These are phyloP conservation scores for Prunus armeniaca DNA, from an alignment of 306 rosid species.

Conservation along the genomic window DNA sequence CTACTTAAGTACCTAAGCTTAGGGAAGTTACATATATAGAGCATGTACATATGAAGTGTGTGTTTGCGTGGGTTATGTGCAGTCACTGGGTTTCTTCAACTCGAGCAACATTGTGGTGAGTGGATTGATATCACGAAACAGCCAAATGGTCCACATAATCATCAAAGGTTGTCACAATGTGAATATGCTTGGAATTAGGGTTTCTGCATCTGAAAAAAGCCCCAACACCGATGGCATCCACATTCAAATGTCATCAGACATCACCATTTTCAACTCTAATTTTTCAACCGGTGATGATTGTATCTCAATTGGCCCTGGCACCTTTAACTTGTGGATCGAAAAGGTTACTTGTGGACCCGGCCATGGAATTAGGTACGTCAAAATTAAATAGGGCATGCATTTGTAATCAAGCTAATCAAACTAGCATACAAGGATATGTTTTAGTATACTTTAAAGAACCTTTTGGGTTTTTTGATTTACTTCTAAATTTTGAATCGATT, in stretches of 20 bases:
- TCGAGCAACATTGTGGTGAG: slow-evolving; percentile 36
- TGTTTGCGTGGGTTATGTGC: background rate
- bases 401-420: too few relatives aligned
- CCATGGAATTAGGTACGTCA: slow-evolving; percentile 56
- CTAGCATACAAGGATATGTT: too few relatives aligned
- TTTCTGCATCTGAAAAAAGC: slow-evolving; percentile 33
- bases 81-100: slow-evolving; percentile 41
- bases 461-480: too few relatives aligned
- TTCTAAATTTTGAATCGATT: background rate
- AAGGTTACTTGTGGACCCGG: slow-evolving; percentile 60
- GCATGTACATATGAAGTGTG: background rate
- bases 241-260: slow-evolving; percentile 40
- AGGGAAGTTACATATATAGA: background rate
- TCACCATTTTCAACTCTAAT: slow-evolving; percentile 38
- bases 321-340: slow-evolving; percentile 52
- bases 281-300: slow-evolving; percentile 63
- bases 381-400: too few relatives aligned
- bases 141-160: slow-evolving; percentile 54
- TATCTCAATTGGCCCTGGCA: slow-evolving; percentile 56
- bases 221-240: slow-evolving; percentile 82
- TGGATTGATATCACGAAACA: slow-evolving; percentile 40
- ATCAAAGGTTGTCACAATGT: slow-evolving; percentile 40
- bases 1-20: too few relatives aligned
- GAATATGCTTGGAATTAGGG: slow-evolving; percentile 27
- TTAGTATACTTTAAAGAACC: too few relatives aligned